Conservation (phyloP, 805 yeast genomes). For the Candida suzukii region DNA sequence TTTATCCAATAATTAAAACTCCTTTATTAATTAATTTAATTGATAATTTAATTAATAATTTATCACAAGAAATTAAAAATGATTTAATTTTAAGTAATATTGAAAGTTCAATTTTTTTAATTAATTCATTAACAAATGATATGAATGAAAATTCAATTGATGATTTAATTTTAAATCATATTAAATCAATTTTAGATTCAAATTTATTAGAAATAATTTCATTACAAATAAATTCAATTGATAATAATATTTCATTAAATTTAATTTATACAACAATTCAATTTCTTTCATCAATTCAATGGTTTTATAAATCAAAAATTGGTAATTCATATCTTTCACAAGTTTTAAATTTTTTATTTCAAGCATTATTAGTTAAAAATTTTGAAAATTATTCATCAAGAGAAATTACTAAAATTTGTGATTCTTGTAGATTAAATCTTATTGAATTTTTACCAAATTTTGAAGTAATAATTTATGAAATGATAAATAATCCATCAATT, state of each 20-base stretch:
- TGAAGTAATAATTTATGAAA: conserved; percentile 38
- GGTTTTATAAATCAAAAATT: conserved; percentile 42
- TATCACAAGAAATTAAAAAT: conserved; percentile 5
- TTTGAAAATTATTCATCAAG: conserved; percentile 37
- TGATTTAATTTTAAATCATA: conserved; percentile 10
- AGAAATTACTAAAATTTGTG: conserved; percentile 54
- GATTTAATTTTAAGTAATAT: conserved; percentile 28
- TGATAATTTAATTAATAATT: conserved; percentile 23
- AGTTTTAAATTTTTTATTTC: conserved; percentile 43
- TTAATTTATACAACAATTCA: conserved; percentile 45
- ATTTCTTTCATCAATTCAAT: conserved; percentile 52
- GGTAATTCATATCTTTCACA: conserved; percentile 40
- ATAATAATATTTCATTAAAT: conserved; percentile 12
- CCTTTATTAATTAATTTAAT: conserved; percentile 40
- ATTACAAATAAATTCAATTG: not conserved
- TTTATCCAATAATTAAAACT: conserved; percentile 58
- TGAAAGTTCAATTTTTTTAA: conserved; percentile 56
- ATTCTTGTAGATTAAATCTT: conserved; percentile 40
- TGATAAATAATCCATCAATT: conserved; percentile 33
- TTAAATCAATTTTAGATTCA: conserved; percentile 22
- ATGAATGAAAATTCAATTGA: conserved; percentile 30
- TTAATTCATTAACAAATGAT: conserved; percentile 50
- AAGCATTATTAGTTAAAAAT: conserved; percentile 21
- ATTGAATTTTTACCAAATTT: conserved; percentile 37
- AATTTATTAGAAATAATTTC: conserved; percentile 19